A percentile compares a stretch with the other conserved stretches of the same genome.
Evolutionary conservation across 257 asterid genomes (phyloP).

Genomic region (Anisodus acutangulus): DNA sequence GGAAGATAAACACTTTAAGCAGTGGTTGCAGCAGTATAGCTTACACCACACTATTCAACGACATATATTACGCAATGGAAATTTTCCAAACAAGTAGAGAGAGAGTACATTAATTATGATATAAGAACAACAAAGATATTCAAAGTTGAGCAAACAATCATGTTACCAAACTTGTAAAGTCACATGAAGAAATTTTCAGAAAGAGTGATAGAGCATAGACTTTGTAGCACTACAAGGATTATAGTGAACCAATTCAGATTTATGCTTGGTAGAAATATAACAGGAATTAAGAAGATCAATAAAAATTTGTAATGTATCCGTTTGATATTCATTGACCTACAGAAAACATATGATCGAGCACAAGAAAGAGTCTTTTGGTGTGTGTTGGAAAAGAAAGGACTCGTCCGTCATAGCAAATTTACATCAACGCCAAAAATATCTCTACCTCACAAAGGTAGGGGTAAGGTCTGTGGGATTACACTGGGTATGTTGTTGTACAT

Average conservation of each 20-base stretch:
- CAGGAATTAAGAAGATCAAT: not conserved
- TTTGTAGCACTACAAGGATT: not conserved
- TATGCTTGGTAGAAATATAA: not conserved
- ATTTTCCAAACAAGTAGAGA: not conserved
- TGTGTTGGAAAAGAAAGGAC: too few relatives aligned
- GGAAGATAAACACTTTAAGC: not conserved
- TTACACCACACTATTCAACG: not conserved
- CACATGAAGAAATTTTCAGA: not conserved
- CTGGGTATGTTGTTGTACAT: too few relatives aligned
- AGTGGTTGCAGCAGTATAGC: not conserved
- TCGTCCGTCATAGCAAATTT: too few relatives aligned
- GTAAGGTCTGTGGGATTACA: too few relatives aligned
- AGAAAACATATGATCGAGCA: too few relatives aligned
- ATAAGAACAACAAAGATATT: not conserved
- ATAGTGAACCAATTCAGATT: not conserved
- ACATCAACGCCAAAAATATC: too few relatives aligned
- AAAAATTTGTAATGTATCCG: not conserved
- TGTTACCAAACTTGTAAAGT: not conserved
- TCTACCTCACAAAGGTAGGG: too few relatives aligned
- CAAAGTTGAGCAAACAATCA: not conserved
- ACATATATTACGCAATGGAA: not conserved
- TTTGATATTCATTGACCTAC: not conserved
- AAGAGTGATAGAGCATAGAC: not conserved
- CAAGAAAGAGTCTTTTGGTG: too few relatives aligned
- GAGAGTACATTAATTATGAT: not conserved